Conservation (phyloP, 768 basidiomycete genomes). For the Boletus tomentosulus region DNA sequence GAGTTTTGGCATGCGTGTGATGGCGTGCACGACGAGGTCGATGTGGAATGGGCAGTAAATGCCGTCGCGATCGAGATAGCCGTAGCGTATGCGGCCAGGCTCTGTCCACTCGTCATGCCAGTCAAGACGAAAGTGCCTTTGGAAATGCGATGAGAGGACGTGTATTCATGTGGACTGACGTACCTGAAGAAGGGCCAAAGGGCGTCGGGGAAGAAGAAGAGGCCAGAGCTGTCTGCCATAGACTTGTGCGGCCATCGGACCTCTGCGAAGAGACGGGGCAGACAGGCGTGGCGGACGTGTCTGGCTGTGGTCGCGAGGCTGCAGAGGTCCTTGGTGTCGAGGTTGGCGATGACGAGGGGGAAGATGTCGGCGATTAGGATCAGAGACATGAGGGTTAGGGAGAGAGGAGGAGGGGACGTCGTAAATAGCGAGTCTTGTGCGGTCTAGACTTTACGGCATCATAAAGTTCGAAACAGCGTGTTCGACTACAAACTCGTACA, state of each 20-base stretch:
- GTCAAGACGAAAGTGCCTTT: slow-evolving; percentile 30
- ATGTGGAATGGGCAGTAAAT: slow-evolving; percentile 30
- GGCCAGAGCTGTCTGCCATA: slow-evolving; percentile 20
- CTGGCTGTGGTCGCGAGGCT: slow-evolving; percentile 23
- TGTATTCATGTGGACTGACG: neutral
- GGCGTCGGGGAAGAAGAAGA: slow-evolving; percentile 28
- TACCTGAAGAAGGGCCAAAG: slow-evolving; percentile 32
- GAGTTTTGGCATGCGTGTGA: slow-evolving; percentile 31
- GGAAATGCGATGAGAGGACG: neutral
- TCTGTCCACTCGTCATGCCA: slow-evolving; percentile 38
- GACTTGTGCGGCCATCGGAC: slow-evolving; percentile 32
- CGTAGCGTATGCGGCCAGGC: slow-evolving; percentile 32
- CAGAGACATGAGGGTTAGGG: slow-evolving; percentile 25
- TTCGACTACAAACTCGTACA: neutral
- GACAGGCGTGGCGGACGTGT: slow-evolving; percentile 26
- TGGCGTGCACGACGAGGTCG: slow-evolving; percentile 21
- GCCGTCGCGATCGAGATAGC: slow-evolving; percentile 29
- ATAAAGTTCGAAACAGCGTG: neutral
- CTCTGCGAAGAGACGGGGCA: slow-evolving; percentile 31
- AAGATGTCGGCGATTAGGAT: slow-evolving; percentile 34
- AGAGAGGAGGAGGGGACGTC: slow-evolving; percentile 8
- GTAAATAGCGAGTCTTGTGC: slow-evolving; percentile 12
- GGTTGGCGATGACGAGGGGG: slow-evolving; percentile 30
- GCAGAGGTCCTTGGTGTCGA: slow-evolving; percentile 17
- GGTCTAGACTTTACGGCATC: slow-evolving; percentile 25